Conservation (phyloP, 805 yeast genomes). For the Wickerhamomyces mucosus region DNA sequence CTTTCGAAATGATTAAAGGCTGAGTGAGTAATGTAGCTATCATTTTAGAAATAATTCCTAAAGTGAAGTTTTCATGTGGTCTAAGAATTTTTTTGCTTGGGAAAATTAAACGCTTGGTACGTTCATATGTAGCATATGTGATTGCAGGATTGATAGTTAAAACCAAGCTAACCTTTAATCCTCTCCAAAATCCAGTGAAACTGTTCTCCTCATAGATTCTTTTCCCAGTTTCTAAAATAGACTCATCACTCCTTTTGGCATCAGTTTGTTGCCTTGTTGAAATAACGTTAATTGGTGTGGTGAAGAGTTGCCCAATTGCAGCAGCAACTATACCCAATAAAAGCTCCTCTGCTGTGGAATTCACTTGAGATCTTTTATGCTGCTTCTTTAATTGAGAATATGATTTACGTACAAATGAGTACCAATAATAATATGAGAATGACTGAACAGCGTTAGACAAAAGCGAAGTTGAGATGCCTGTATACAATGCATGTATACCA, state of each 20-base stretch:
- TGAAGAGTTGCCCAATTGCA: slow-evolving; percentile 68
- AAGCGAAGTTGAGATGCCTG: slow-evolving; percentile 59
- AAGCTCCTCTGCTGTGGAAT: slow-evolving; percentile 58
- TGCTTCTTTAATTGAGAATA: slow-evolving; percentile 5
- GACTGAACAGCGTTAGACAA: slow-evolving; percentile 68
- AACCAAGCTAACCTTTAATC: slow-evolving; percentile 70
- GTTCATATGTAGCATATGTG: slow-evolving; percentile 74
- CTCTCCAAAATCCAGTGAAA: slow-evolving; percentile 68
- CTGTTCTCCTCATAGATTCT: slow-evolving; percentile 58
- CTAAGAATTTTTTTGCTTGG: slow-evolving; percentile 29
- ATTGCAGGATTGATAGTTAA: slow-evolving; percentile 79
- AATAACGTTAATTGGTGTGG: slow-evolving; percentile 72
- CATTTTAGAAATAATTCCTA: slow-evolving; percentile 76
- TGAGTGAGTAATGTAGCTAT: slow-evolving; percentile 75
- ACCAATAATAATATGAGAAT: slow-evolving; percentile 84
- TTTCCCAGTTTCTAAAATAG: slow-evolving; percentile 32
- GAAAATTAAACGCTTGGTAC: slow-evolving; percentile 43
- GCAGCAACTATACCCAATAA: slow-evolving; percentile 75
- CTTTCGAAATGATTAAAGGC: slow-evolving; percentile 79
- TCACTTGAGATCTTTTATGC: slow-evolving; percentile 3
- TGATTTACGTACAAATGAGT: slow-evolving; percentile 52
- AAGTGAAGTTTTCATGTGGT: slow-evolving; percentile 54
- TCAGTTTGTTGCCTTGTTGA: slow-evolving; percentile 60
- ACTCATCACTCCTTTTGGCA: slow-evolving; percentile 18
- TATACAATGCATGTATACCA: slow-evolving; percentile 64